phyloP scores from a whole-genome alignment of 148 eudicot species.

The Linanthus parryae region DNA sequence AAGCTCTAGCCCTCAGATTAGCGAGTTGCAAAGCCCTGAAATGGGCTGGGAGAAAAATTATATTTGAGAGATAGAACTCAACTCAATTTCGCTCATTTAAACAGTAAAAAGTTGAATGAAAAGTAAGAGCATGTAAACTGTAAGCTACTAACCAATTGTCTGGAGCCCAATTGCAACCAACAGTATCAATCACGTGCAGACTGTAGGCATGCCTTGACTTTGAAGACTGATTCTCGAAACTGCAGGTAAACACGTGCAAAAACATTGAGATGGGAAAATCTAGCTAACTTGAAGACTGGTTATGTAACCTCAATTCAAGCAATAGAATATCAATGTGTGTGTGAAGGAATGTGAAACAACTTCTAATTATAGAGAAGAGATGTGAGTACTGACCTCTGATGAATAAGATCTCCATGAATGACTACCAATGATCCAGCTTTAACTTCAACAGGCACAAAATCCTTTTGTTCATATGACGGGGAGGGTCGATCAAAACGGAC shows the following conservation, averaged over 20 bases:
- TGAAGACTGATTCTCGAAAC: conserved; percentile 88
- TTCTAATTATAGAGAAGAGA: background rate
- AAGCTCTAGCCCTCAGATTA: too few relatives aligned
- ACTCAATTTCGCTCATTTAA: too few relatives aligned
- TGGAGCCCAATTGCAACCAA: conserved; percentile 84
- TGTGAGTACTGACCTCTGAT: conserved; percentile 62
- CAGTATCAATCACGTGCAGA: conserved; percentile 81
- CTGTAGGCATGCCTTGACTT: conserved; percentile 96
- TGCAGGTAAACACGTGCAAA: conserved; percentile 20
- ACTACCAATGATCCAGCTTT: conserved; percentile 92
- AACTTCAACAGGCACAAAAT: conserved; percentile 87
- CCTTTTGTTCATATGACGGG: conserved; percentile 67
- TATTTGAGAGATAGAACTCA: too few relatives aligned
- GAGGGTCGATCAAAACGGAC: conserved; percentile 82
- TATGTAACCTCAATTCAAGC: background rate
- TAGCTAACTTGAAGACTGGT: background rate
- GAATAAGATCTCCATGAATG: conserved; percentile 94
- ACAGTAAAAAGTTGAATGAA: too few relatives aligned
- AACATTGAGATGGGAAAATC: background rate
- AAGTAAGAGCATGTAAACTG: too few relatives aligned
- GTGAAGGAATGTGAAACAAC: too few relatives aligned
- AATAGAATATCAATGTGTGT: too few relatives aligned
- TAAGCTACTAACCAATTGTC: conserved; percentile 93
- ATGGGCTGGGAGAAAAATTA: too few relatives aligned
- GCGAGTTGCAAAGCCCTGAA: too few relatives aligned